Conservation (phyloP, 768 basidiomycete genomes). For the Lactarius vividus region DNA sequence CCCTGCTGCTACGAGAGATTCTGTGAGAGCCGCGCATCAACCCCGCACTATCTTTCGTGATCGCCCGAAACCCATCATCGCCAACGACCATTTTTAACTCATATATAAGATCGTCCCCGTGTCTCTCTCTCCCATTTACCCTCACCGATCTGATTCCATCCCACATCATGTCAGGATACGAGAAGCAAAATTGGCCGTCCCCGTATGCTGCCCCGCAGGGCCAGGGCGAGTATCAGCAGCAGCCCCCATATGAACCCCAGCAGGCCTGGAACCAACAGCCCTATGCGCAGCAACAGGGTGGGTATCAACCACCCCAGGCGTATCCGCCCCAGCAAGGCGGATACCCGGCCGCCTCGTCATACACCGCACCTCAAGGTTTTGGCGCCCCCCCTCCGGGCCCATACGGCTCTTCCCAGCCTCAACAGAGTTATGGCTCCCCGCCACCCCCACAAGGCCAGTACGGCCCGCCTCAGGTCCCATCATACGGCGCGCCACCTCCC, state of each 20-base stretch:
- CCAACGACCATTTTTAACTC: background rate
- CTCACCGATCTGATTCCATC: background rate
- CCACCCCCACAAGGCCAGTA: background rate
- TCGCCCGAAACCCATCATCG: slow-evolving; percentile 5
- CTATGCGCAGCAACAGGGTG: background rate
- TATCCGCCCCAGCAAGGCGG: background rate
- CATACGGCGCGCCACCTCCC: background rate
- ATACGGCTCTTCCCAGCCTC: background rate
- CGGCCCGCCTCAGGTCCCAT: background rate
- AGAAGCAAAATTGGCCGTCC: slow-evolving; percentile 5
- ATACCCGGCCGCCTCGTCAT: background rate
- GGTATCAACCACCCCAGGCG: background rate
- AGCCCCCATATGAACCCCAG: slow-evolving; percentile 4
- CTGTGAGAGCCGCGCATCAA: background rate
- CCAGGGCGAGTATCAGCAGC: slow-evolving; percentile 11
- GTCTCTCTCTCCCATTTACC: background rate
- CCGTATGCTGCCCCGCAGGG: slow-evolving; percentile 5
- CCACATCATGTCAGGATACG: slow-evolving; percentile 17
- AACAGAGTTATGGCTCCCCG: background rate
- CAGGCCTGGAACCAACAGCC: slow-evolving; percentile 7
- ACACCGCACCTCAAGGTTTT: background rate
- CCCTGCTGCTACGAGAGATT: background rate
- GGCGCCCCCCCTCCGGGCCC: background rate
- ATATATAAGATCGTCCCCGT: background rate
- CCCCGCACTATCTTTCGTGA: slow-evolving; percentile 11